Evolutionary conservation across 129 eudicot species (phyloP).

Genomic region (Kitagawia praeruptora): DNA sequence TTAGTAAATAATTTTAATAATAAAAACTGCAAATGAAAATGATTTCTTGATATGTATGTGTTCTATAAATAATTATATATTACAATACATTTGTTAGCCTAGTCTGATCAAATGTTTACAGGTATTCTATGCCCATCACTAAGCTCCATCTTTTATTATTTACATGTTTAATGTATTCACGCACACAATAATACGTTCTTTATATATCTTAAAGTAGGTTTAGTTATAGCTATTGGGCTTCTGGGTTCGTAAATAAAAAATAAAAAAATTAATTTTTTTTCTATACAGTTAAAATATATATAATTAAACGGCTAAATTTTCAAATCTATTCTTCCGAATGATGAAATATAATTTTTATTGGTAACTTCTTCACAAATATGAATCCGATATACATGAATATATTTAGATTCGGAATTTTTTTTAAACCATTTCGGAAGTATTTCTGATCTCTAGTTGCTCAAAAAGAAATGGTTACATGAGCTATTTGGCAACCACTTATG

Average conservation of each 20-base stretch:
- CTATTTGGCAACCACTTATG: no score
- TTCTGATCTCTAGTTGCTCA: no score
- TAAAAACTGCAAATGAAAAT: not conserved
- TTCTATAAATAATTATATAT: not conserved
- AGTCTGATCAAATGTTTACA: not conserved
- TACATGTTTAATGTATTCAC: not conserved
- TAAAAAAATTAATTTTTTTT: no score
- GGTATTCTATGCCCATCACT: not conserved
- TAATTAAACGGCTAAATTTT: no score
- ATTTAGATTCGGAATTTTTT: no score
- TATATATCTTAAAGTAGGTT: not conserved
- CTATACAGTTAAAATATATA: no score
- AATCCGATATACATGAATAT: no score
- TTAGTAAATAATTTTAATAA: not conserved
- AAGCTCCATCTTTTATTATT: not conserved
- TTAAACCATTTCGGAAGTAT: no score
- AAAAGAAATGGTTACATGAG: no score
- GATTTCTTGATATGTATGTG: not conserved
- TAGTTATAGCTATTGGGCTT: not conserved
- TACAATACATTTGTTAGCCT: not conserved
- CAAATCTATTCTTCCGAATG: no score
- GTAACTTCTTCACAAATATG: no score
- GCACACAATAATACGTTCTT: not conserved
- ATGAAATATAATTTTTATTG: no score
- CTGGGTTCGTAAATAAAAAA: not conserved